Base-by-base conservation (phyloP, 2,329 filamentous ascomycete genomes). In the Triangularia verruculosa region DNA sequence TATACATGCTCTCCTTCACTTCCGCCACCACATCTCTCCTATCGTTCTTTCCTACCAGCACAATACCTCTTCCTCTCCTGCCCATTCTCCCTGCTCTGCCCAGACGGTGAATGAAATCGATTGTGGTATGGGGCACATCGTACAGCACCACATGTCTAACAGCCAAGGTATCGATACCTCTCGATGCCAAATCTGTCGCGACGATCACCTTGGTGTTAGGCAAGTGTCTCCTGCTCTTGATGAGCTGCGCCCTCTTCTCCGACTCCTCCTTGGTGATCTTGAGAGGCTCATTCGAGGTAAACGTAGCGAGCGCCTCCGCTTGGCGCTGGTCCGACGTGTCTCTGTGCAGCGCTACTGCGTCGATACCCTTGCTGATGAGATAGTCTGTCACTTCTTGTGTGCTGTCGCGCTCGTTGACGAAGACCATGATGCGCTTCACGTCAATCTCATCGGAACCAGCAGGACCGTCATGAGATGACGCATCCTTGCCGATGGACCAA, bases 71-170 rank as follows among this genome's bases (percentile, higher is more conserved):
- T 15, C 95, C 95, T 74, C 95, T 85, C 66, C 93, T 86, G 2
- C 93, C 93, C 92, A 98, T 98, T 32, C 95, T 86, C 0, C 95
- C 95, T 1, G 95, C 92, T 63, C 95, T 86, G 15, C 95, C 95
- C 4, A 98, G 86, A 15, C 96, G 89, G 77, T 99, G 96, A 72
- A 99, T 97, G 72, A 99, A 99, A 76, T 99, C 96, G 65, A 99
- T 96, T 0, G 93, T 96, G 0, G 92, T 96, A 74, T 98, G 94
- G 4, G 95, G 95, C n/a, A 99, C 94, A 74, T 99, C 93, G 76
- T 97, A 98, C 25, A 99, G 79, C 61, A 99, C 89, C 59, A 99
- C 95, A 69, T 96, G 92, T 63, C 91, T 86, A 17, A 98, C 94
- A 17, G 92, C 90, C 28, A 97, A 78, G 0, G 95, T 99, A 76